Evolutionary conservation across 2,329 filamentous ascomycete genomes (phyloP).

Genomic region (Sarocladiaceae sp.): DNA sequence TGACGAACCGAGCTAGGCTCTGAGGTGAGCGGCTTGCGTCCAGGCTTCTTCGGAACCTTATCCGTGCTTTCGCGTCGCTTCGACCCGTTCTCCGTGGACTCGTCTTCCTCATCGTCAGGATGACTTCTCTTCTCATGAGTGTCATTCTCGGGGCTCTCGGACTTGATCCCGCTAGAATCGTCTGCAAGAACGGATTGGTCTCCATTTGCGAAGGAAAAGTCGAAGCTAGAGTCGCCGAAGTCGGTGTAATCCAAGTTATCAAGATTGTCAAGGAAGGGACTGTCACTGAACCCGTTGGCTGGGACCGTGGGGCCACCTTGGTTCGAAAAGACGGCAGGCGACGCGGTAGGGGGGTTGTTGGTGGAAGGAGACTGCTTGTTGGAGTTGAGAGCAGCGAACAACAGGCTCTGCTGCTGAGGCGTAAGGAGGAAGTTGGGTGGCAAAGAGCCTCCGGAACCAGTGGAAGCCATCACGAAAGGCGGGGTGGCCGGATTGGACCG

Average conservation of each 20-base stretch:
- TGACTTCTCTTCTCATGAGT: slow-evolving; percentile 66
- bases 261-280: slow-evolving; percentile 73
- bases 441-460: slow-evolving; percentile 34
- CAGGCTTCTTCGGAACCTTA: slow-evolving; percentile 89
- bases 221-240: slow-evolving; percentile 70
- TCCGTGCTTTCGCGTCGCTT: slow-evolving; percentile 80
- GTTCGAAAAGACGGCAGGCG: slow-evolving; percentile 40
- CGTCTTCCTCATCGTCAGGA: slow-evolving; percentile 58
- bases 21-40: slow-evolving; percentile 88
- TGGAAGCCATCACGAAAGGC: slow-evolving; percentile 40
- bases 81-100: slow-evolving; percentile 47
- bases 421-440: slow-evolving; percentile 61
- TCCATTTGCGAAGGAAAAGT: slow-evolving; percentile 49
- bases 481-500: neutral
- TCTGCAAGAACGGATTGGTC: slow-evolving; percentile 67
- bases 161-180: slow-evolving; percentile 57
- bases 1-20: slow-evolving; percentile 88
- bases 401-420: slow-evolving; percentile 67
- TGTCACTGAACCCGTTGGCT: slow-evolving; percentile 55
- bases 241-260: slow-evolving; percentile 72
- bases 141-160: slow-evolving; percentile 50
- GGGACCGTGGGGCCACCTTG: neutral
- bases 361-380: slow-evolving; percentile 41
- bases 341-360: slow-evolving; percentile 35
- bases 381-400: slow-evolving; percentile 70